Conservation (phyloP, 805 yeast species). For the Teunomyces cretensis region DNA sequence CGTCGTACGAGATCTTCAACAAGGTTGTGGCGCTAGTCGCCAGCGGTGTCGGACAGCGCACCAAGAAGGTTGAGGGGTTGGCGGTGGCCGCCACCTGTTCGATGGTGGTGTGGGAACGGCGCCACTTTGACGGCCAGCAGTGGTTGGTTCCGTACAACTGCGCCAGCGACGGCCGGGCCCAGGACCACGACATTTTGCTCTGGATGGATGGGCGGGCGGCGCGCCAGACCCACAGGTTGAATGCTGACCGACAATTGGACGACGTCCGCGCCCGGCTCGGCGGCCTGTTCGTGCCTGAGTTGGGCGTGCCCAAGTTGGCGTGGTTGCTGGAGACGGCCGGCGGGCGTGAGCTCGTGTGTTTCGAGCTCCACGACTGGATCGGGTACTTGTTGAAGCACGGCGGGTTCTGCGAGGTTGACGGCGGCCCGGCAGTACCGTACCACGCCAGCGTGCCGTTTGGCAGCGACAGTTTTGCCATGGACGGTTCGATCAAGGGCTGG, state of each 20-base stretch:
- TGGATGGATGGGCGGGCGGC: conserved; percentile 60
- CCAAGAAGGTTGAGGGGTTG: conserved; percentile 15
- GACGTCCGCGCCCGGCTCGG: conserved; percentile 21
- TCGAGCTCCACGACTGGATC: conserved; percentile 55
- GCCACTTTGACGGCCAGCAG: conserved; percentile 11
- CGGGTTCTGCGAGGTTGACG: conserved; percentile 14
- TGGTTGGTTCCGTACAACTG: conserved; percentile 8
- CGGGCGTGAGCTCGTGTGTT: conserved; percentile 29
- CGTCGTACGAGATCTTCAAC: conserved; percentile 36
- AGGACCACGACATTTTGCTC: conserved; percentile 44
- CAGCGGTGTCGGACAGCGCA: neutral
- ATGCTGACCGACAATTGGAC: conserved; percentile 17
- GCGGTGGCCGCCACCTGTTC: conserved; percentile 61
- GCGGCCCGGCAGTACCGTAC: neutral
- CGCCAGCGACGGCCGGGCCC: conserved; percentile 12
- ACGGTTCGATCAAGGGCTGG: conserved; percentile 64
- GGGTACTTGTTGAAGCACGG: conserved; percentile 26
- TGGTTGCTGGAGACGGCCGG: conserved; percentile 28
- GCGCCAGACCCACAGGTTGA: conserved; percentile 30
- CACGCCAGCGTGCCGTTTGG: neutral
- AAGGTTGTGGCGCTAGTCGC: conserved; percentile 26
- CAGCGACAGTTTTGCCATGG: conserved; percentile 36
- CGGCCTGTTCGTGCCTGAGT: conserved; percentile 56
- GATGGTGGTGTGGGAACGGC: conserved; percentile 43
- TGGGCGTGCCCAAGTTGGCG: conserved; percentile 55